Base-by-base conservation (phyloP, 345 rosid genomes). In the Hirschfeldia incana region DNA sequence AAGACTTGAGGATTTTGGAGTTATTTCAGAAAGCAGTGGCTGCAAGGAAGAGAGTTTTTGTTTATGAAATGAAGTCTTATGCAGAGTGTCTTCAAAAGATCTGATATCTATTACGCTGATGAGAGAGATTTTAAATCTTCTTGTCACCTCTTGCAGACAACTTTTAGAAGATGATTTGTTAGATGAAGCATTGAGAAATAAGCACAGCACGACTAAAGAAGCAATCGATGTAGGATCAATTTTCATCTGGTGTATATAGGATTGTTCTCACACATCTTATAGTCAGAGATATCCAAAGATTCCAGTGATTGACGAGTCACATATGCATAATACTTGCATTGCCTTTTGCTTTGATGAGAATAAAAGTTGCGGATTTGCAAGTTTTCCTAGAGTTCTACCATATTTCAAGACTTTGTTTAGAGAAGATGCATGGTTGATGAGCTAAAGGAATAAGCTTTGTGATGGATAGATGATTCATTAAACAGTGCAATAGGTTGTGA, bases 131-230 rank as follows among this genome's bases (percentile, higher is more conserved):
- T 59, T 60, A 0, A 39, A 59, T 46, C n/a, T 63, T 27, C 13
- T n/a, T 9, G 3, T 30, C 33, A 2, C 30, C 29, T 9, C 8
- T 81, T 71, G 73, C 88, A 94, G 98, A 97, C 98, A 0, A 94
- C 98, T 3, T 94, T 94, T 74, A 97, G 21, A 94, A 85, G 98
- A 92, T 71, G 89, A 83, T 2, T 79, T 94, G 94, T 80, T 84
- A 82, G 97, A 94, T 9, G 97, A 94, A 79, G 98, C 98, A 12
- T 70, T 92, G 29, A 92, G 92, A 0, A 89, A 80, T 74, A 94
- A 92, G 88, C 98, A 94, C 86, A 92, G 98, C 90, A 94, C 98
- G 5, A 92, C 97, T 2, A 86, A 87, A 84, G 97, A 94, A 88
- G 97, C 98, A n/a, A 86, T 92, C 15, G 92, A 89, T 61, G 83